These are phyloP conservation scores for Daldinia concentrica DNA, from an alignment of 495 filamentous ascomycete species.

Conservation along the genomic window DNA sequence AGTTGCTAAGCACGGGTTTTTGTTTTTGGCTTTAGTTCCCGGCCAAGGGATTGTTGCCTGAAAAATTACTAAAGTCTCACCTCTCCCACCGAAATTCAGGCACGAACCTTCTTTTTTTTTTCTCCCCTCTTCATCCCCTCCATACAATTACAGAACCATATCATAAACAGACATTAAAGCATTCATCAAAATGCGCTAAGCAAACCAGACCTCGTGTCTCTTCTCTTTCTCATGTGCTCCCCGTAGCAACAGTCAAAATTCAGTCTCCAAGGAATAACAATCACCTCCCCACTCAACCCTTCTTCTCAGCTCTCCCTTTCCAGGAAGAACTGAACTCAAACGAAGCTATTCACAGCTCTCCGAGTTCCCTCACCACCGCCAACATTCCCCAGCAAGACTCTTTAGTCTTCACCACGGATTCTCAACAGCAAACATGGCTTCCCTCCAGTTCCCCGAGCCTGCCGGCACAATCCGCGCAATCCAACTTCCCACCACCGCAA, in stretches of 20 bases:
- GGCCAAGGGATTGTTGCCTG: slow-evolving; percentile 42
- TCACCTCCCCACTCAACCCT: slow-evolving; percentile 55
- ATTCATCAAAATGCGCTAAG: slow-evolving; percentile 53
- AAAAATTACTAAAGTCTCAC: slow-evolving; percentile 47
- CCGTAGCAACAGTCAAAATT: slow-evolving; percentile 55
- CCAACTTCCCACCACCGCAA: slow-evolving; percentile 51
- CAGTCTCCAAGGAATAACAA: slow-evolving; percentile 48
- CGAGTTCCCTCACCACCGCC: slow-evolving; percentile 58
- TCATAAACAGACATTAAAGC: slow-evolving; percentile 31
- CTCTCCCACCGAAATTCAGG: slow-evolving; percentile 40
- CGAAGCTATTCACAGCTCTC: slow-evolving; percentile 60
- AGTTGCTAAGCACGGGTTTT: not conserved
- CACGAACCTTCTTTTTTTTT: slow-evolving; percentile 22
- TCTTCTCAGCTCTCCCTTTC: slow-evolving; percentile 60
- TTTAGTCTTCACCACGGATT: slow-evolving; percentile 69
- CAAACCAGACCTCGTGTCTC: slow-evolving; percentile 41
- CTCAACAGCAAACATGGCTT: slow-evolving; percentile 65
- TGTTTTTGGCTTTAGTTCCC: slow-evolving; percentile 3
- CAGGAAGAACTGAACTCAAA: slow-evolving; percentile 65
- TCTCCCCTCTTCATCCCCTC: slow-evolving; percentile 26
- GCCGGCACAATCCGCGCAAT: slow-evolving; percentile 66
- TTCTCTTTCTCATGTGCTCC: slow-evolving; percentile 26
- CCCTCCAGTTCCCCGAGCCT: slow-evolving; percentile 67
- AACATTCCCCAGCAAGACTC: slow-evolving; percentile 63
- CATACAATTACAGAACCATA: slow-evolving; percentile 24